Percentiles rank a stretch among this genome's conserved stretches.
Evolutionary conservation across 2,329 filamentous ascomycete species (phyloP).

Genomic region (Mycocentrospora acerina): DNA sequence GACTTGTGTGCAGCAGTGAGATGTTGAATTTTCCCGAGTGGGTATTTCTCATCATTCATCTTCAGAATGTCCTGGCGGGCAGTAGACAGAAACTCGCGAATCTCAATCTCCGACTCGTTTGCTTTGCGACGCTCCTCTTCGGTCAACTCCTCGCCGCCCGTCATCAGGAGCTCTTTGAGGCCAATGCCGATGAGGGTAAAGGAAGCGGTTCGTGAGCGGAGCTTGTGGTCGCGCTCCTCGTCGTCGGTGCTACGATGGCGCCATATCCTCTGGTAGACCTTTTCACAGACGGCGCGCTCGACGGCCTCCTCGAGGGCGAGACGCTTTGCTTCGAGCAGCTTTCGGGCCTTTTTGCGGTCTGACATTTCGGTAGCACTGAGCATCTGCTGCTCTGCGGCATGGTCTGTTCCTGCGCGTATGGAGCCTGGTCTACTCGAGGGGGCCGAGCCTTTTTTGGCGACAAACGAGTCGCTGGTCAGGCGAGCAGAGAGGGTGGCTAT

Average conservation of each 20-base stretch:
- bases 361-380: conserved; percentile 83
- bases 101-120: conserved; percentile 60
- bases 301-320: conserved; percentile 84
- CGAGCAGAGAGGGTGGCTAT: conserved; percentile 76
- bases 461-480: conserved; percentile 65
- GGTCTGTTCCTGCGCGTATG: conserved; percentile 38
- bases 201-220: conserved; percentile 90
- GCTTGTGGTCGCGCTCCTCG: conserved; percentile 90
- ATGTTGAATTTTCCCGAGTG: conserved; percentile 85
- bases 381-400: conserved; percentile 72
- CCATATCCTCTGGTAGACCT: conserved; percentile 83
- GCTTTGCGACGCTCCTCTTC: conserved; percentile 58
- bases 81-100: conserved; percentile 69
- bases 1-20: conserved; percentile 87
- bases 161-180: conserved; percentile 71
- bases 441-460: conserved; percentile 44
- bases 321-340: conserved; percentile 75
- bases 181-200: conserved; percentile 90
- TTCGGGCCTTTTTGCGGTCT: conserved; percentile 75
- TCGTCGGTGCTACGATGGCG: conserved; percentile 89
- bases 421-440: conserved; percentile 41
- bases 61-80: conserved; percentile 68
- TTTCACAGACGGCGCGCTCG: conserved; percentile 81
- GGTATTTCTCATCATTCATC: conserved; percentile 87
- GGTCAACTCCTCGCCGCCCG: conserved; percentile 55